Percentiles rank a stretch among this genome's conserved stretches.
Conservation (phyloP, 768 basidiomycete species). For the Termitomyces sp. region DNA sequence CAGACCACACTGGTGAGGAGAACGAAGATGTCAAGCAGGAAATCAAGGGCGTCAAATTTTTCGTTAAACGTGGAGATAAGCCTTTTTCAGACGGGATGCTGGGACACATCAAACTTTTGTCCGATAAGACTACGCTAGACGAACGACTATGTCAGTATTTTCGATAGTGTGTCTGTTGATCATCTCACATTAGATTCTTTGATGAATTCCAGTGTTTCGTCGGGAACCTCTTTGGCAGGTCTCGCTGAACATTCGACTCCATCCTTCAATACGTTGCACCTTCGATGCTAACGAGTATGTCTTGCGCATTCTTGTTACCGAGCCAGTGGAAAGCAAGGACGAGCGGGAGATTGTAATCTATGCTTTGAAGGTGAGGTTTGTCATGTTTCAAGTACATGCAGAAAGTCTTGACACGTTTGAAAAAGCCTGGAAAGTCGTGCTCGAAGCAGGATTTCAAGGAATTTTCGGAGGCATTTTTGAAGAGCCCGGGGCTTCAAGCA, state of each 20-base stretch:
- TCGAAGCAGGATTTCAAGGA: slow-evolving; percentile 49
- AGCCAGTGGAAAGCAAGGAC: slow-evolving; percentile 27
- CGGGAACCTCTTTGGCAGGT: slow-evolving; percentile 68
- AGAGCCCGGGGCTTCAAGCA: slow-evolving; percentile 27
- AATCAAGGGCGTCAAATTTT: slow-evolving; percentile 57
- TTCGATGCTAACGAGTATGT: slow-evolving; percentile 51
- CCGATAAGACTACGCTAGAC: slow-evolving; percentile 31
- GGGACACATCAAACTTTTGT: slow-evolving; percentile 57
- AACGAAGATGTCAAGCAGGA: slow-evolving; percentile 51
- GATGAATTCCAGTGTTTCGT: slow-evolving; percentile 47
- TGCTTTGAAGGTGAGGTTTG: slow-evolving; percentile 49
- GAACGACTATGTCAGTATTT: slow-evolving; percentile 40
- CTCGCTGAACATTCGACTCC: slow-evolving; percentile 59
- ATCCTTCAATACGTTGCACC: slow-evolving; percentile 49
- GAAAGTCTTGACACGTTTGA: slow-evolving; percentile 9
- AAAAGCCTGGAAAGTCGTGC: slow-evolving; percentile 38
- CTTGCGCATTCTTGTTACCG: slow-evolving; percentile 50
- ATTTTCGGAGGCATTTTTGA: slow-evolving; percentile 41
- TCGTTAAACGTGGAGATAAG: slow-evolving; percentile 47
- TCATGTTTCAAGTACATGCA: background rate
- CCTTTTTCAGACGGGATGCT: slow-evolving; percentile 56
- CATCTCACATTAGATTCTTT: background rate
- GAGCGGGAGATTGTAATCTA: slow-evolving; percentile 49
- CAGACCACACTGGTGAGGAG: slow-evolving; percentile 61
- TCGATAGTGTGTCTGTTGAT: background rate